Evolutionary conservation across 2,329 filamentous ascomycete species (phyloP), one percentile per base, ranked within the genome.

Genomic region (Exophiala spinifera): DNA sequence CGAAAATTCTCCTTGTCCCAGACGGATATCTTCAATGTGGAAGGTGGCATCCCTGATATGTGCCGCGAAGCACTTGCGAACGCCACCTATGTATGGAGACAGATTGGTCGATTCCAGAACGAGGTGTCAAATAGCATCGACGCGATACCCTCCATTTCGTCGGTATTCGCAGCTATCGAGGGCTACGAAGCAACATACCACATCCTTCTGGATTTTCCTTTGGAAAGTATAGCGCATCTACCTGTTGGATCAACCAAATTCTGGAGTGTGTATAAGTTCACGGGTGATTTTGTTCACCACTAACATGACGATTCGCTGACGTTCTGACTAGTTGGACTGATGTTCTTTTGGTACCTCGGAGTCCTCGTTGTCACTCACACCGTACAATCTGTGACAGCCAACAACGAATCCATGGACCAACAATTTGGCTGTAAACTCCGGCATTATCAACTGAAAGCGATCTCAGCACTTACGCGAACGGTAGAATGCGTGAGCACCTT

Each of bases 261-360:
- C 14, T 39, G 36, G 36, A n/a, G 36, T 39, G 17, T 15, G 36
- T 39, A 39, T 39, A 6, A 15, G 3, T n/a, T 11, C 36, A 39
- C 17, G 15, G 5, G 36, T 10, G n/a, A 39, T 15, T 39, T 39
- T 15, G 36, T 10, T 39, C 36, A 15, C 11, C 17, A 15, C 4
- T 39, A n/a, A 10, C 14, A 39, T 15, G 36, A 15, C 10, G 17
- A 19, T n/a, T 19, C 17, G 36, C 36, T 39, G 11, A 19, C n/a
- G 51, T 55, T 13, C 25, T 53, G 6, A 50, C 61, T 39, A 64
- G 64, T 63, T 5, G 63, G 58, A 2, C 51, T 64, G 37, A 39
- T 51, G 5, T 51, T 55, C 25, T 61, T 61, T 13, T 66, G 64
- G 64, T 53, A 60, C 15, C 50, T 64, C 6, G 62, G 62, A 1